Percentiles rank a stretch among this genome's conserved stretches.
Conservation (phyloP, 2,329 filamentous ascomycete species). For the Xylaria sp. region DNA sequence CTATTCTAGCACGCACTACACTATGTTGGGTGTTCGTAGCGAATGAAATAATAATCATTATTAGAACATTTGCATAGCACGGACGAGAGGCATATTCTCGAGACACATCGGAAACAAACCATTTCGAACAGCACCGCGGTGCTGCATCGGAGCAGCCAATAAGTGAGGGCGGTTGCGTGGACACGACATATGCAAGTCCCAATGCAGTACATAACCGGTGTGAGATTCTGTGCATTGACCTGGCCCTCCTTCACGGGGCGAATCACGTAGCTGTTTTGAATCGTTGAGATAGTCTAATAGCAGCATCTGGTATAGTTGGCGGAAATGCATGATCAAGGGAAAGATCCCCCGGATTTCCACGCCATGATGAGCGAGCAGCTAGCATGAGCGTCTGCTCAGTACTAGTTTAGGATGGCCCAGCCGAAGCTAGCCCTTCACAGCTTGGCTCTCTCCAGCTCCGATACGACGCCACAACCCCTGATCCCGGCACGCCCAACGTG, state of each 20-base stretch:
- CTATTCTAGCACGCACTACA: too few species aligned
- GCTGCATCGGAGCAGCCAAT: neutral
- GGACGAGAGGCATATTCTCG: slow-evolving; percentile 3
- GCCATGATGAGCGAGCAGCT: neutral
- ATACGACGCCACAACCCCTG: neutral
- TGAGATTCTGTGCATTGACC: neutral
- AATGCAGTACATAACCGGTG: neutral
- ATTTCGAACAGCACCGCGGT: neutral
- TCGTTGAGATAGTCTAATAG: too few species aligned
- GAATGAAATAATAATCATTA: too few species aligned
- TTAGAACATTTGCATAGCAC: slow-evolving; percentile 15
- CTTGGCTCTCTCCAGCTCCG: neutral
- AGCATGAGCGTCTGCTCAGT: neutral
- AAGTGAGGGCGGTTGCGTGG: neutral
- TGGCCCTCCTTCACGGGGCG: neutral
- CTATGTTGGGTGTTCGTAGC: too few species aligned
- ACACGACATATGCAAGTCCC: neutral
- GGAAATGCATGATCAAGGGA: too few species aligned
- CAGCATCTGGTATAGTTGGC: neutral
- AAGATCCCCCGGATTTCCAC: slow-evolving; percentile 1
- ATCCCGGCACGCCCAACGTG: neutral
- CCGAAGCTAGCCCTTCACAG: neutral
- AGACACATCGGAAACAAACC: slow-evolving; percentile 13
- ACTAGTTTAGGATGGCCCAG: neutral
- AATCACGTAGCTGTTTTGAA: neutral